These are phyloP conservation scores for Colletotrichum nymphaeae DNA, from an alignment of 2,329 filamentous ascomycete genomes.

Conservation along the genomic window DNA sequence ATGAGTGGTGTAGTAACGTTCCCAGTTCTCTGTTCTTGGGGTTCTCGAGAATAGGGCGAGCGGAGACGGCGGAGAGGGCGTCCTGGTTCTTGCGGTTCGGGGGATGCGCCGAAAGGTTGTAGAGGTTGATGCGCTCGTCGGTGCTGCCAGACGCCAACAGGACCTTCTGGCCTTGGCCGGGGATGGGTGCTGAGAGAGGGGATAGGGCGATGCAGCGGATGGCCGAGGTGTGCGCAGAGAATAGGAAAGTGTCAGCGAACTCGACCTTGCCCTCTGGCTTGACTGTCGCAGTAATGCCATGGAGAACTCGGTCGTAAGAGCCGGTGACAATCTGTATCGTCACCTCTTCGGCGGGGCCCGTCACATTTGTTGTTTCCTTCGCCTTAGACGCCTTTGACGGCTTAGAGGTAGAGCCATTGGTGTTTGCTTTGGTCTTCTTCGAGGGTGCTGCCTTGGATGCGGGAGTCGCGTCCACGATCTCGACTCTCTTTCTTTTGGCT, in stretches of 20 bases:
- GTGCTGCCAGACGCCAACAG: constrained; percentile 92
- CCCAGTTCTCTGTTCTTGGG: constrained; percentile 89
- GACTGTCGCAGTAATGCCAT: constrained; percentile 87
- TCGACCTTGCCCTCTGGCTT: constrained; percentile 58
- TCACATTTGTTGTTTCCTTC: background rate
- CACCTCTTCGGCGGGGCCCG: constrained; percentile 45
- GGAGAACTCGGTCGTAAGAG: constrained; percentile 92
- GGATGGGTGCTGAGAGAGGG: constrained; percentile 71
- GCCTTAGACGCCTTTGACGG: background rate
- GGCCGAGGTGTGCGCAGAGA: constrained; percentile 91
- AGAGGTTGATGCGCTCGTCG: constrained; percentile 95
- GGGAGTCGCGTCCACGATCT: constrained; percentile 41
- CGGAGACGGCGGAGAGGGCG: constrained; percentile 74
- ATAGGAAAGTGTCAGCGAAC: constrained; percentile 94
- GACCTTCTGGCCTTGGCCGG: constrained; percentile 79
- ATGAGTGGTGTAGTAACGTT: constrained; percentile 85
- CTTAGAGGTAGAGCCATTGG: constrained; percentile 19
- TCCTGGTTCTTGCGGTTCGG: constrained; percentile 67
- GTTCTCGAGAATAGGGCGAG: constrained; percentile 84
- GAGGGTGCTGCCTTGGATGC: constrained; percentile 38
- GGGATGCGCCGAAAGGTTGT: constrained; percentile 82
- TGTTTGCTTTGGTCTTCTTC: constrained; percentile 49
- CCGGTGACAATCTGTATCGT: constrained; percentile 92
- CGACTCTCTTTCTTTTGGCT: constrained; percentile 61
- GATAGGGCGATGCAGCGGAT: constrained; percentile 92